Conservation (phyloP, 805 yeast species). For the Monosporozyma solicola region DNA sequence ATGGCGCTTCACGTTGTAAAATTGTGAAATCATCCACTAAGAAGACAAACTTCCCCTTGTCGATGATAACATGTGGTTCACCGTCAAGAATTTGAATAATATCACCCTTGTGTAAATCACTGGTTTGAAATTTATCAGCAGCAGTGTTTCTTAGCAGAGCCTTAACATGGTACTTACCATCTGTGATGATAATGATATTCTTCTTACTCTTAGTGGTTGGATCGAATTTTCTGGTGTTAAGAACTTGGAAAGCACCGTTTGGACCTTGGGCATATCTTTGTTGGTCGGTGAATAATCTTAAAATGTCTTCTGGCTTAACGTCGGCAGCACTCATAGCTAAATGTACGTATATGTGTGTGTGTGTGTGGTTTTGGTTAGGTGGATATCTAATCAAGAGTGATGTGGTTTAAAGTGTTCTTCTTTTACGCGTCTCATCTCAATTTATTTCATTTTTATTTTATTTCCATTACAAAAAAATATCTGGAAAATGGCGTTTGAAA, state of each 20-base stretch:
- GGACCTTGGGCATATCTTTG: slow-evolving; percentile 25
- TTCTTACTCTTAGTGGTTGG: slow-evolving; percentile 20
- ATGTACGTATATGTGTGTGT: slow-evolving; percentile 1
- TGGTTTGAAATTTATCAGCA: slow-evolving; percentile 36
- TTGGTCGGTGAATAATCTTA: slow-evolving; percentile 22
- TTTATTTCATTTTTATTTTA: not conserved
- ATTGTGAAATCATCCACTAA: slow-evolving; percentile 41
- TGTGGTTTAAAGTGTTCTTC: not conserved
- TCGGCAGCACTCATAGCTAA: slow-evolving; percentile 11
- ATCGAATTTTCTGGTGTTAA: slow-evolving; percentile 27
- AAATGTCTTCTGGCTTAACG: slow-evolving; percentile 22
- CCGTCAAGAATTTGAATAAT: slow-evolving; percentile 24
- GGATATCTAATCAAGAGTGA: not conserved
- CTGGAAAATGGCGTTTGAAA: not conserved
- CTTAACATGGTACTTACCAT: slow-evolving; percentile 43
- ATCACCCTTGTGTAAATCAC: slow-evolving; percentile 39
- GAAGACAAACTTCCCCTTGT: slow-evolving; percentile 40
- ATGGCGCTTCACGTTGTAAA: slow-evolving; percentile 32
- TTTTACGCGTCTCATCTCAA: slow-evolving; percentile 1
- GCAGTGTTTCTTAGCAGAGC: slow-evolving; percentile 45
- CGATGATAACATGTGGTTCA: slow-evolving; percentile 29
- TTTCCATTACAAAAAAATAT: not conserved
- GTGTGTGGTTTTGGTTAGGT: not conserved
- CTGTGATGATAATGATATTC: slow-evolving; percentile 37
- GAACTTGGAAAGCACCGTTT: slow-evolving; percentile 27